Base-by-base conservation (phyloP, 176 grass and related monocot species). In the Rhipidocladum racemiflorum region DNA sequence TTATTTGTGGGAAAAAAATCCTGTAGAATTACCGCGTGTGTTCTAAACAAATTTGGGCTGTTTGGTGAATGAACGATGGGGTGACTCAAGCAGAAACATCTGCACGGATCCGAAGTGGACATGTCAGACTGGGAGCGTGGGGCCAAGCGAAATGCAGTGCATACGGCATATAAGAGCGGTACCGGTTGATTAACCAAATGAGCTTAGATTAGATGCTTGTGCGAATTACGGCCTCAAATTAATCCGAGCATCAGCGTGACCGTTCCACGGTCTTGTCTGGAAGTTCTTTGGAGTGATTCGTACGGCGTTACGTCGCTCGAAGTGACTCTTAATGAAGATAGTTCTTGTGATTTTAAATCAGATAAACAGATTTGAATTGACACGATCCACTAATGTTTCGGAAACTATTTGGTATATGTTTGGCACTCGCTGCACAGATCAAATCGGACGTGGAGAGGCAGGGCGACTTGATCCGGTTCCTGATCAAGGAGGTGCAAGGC, bases 391-490 rank as follows among this genome's bases (percentile, higher is more conserved):
- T 25, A 20, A 42, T 42, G n/a, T 18, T 82, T 14, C 21, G 4
- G 18, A 63, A 56, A n/a, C 10, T 67, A 27, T 61, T 32, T 75
- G 6, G 23, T 18, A 15, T 7, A 15, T 7, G 0, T 5, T 57
- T 28, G 80, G 18, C 20, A 32, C 2, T 49, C 20, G 25, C 2
- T 49, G 59, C 87, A 96, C 87, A 99, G 97, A 99, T 99, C 85
- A 92, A 91, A 24, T 90, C 87, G 34, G 93, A 99, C 64, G 89
- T 99, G 68, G 93, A 99, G 88, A 87, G 80, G 79, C 97, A 96
- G 75, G 97, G 97, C 56, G 89, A 96, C 68, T 89, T 96, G 67
- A 94, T 99, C 74, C 74, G 85, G 73, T 93, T 90, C 83, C 85
- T 99, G 32, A 99, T 99, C 35, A 99, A 99, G 76, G 89, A 93